Percentiles rank a stretch among this genome's conserved stretches.
Evolutionary conservation across 1,284 basidiomycete genomes (phyloP).

Genomic region (Volvariella surrecta): DNA sequence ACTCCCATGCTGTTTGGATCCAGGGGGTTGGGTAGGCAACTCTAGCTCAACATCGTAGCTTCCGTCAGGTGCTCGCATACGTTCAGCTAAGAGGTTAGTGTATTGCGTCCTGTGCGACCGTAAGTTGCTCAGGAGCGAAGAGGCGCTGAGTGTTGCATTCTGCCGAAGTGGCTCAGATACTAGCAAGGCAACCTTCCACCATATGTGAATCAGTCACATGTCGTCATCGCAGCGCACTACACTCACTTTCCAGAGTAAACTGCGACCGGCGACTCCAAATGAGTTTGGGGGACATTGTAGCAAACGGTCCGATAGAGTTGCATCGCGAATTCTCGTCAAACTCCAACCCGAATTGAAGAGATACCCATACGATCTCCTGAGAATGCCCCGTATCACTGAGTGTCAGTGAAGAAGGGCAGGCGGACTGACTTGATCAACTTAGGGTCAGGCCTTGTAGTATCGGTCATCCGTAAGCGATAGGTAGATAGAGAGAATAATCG

Average conservation of each 20-base stretch:
- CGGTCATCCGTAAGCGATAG: no score
- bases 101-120: conserved; percentile 43
- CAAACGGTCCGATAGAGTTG: conserved; percentile 50
- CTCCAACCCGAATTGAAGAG: conserved; percentile 49
- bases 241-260: conserved; percentile 72
- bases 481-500: no score
- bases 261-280: conserved; percentile 52
- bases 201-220: no score
- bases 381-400: not conserved
- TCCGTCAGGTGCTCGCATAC: conserved; percentile 72
- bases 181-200: conserved; percentile 49
- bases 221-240: conserved; percentile 7
- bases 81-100: conserved; percentile 43
- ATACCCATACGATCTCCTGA: conserved; percentile 50
- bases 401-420: no score
- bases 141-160: conserved; percentile 32
- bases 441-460: no score
- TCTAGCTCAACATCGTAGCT: conserved; percentile 62
- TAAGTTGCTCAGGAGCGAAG: conserved; percentile 36
- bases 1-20: conserved; percentile 25
- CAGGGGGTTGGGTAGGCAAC: conserved; percentile 25
- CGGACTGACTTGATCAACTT: conserved; percentile 12
- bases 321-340: conserved; percentile 57
- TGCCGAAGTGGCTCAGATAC: conserved; percentile 49
- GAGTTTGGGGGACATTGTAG: conserved; percentile 31